Evolutionary conservation across 805 yeast genomes (phyloP).

Genomic region (Priceomyces castillae): DNA sequence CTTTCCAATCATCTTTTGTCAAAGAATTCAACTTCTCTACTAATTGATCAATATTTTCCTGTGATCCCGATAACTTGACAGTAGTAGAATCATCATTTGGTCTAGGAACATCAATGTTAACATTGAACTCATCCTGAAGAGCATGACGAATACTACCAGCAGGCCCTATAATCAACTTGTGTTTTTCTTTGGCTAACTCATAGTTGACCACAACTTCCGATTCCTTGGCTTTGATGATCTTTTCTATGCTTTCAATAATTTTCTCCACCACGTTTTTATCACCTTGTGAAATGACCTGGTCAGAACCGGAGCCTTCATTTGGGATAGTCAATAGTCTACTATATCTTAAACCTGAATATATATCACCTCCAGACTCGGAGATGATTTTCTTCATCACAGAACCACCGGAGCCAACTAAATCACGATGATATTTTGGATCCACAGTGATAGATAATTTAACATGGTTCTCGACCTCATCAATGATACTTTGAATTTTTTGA

Average conservation of each 20-base stretch:
- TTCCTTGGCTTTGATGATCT: conserved; percentile 63
- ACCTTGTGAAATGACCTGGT: conserved; percentile 66
- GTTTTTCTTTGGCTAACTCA: conserved; percentile 68
- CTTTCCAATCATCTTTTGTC: conserved; percentile 58
- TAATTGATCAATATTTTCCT: conserved; percentile 63
- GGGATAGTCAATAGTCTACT: conserved; percentile 68
- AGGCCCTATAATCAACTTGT: conserved; percentile 76
- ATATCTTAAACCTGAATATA: conserved; percentile 41
- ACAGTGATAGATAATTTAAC: conserved; percentile 59
- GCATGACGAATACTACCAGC: conserved; percentile 72
- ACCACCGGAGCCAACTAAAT: conserved; percentile 78
- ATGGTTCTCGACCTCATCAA: conserved; percentile 62
- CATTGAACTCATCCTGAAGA: conserved; percentile 67
- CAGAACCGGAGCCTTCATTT: conserved; percentile 56
- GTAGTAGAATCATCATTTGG: conserved; percentile 47
- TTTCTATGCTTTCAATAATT: conserved; percentile 59
- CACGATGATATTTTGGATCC: conserved; percentile 70
- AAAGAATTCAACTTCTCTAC: conserved; percentile 59
- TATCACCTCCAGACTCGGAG: conserved; percentile 68
- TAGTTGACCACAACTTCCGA: conserved; percentile 50
- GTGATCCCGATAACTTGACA: conserved; percentile 61
- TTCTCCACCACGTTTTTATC: conserved; percentile 69
- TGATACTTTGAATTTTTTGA: conserved; percentile 57
- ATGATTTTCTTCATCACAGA: conserved; percentile 71
- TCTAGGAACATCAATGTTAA: conserved; percentile 65